Evolutionary conservation across 1,139 yeast species (phyloP), one percentile per base, ranked within the genome.

Genomic region (Saccharomyces uvarum): DNA sequence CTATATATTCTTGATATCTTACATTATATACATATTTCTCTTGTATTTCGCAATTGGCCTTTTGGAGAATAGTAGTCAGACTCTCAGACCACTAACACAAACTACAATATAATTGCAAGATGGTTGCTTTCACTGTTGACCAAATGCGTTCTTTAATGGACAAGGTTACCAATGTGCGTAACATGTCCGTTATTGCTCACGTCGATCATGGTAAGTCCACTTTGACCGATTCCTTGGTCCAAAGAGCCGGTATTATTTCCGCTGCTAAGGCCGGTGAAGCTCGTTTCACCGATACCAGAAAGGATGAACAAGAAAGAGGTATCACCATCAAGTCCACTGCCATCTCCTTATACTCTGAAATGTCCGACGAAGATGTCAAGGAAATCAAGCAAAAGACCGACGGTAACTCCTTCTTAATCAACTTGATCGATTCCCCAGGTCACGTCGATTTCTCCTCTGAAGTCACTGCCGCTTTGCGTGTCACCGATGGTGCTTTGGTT

Each of bases 361-460:
- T 90, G 88, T 70, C 74, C 58, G 97, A 90, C 56, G 97, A 90
- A 51, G 98, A 91, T 74, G 86, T 82, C 69, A 88, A 88, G 82
- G 98, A 91, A 75, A 91, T 93, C 80, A 80, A 83, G 77, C 98
- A 93, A 82, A 90, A 91, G 83, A 86, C 96, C 66, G 86, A 75
- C 31, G 98, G 98, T 78, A 88, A 81, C 85, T 83, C 87, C 76
- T 93, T 91, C 85, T 87, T 93, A 81, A 83, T 93, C 71, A 93
- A 93, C 88, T 84, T 93, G 85, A 93, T 93, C 72, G 99, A 93
- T 79, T 93, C 99, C 70, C 99, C 99, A 79, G 99, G 99, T 87
- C 99, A 93, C 98, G 98, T 93, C 84, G 99, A 93, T 82, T 93
- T 93, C 93, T 91, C 98, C 64, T 93, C 99, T 70, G 99, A 93